These are phyloP conservation scores for Ceratocystis destructans DNA, from an alignment of 2,329 filamentous ascomycete species.

Conservation along the genomic window DNA sequence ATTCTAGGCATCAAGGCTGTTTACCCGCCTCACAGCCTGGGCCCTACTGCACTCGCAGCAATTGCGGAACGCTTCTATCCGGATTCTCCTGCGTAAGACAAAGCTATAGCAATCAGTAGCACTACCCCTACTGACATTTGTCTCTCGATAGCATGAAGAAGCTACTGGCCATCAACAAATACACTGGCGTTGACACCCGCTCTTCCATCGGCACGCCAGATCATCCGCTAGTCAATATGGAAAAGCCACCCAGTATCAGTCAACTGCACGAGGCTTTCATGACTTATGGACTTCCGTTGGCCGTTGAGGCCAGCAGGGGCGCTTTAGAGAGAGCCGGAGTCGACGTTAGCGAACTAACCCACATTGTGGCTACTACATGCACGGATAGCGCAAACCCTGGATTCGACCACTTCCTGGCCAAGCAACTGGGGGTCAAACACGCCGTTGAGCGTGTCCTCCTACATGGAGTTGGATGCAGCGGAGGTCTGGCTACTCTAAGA, in stretches of 20 bases:
- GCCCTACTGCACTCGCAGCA: slow-evolving; percentile 36
- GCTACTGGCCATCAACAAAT: slow-evolving; percentile 48
- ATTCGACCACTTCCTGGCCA: slow-evolving; percentile 51
- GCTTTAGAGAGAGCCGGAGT: slow-evolving; percentile 42
- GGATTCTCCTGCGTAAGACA: slow-evolving; percentile 42
- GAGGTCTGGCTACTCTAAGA: slow-evolving; percentile 46
- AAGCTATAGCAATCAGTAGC: not conserved
- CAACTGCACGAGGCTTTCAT: slow-evolving; percentile 44
- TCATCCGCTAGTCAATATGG: slow-evolving; percentile 47
- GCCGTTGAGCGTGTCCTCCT: slow-evolving; percentile 51
- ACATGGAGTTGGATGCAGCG: slow-evolving; percentile 53
- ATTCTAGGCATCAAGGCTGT: slow-evolving; percentile 45
- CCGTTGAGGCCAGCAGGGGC: slow-evolving; percentile 40
- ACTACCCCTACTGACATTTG: not conserved
- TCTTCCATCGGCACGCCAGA: slow-evolving; percentile 48
- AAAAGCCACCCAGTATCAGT: slow-evolving; percentile 36
- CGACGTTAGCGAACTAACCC: slow-evolving; percentile 43
- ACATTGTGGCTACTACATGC: slow-evolving; percentile 54
- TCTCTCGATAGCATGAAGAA: slow-evolving; percentile 41
- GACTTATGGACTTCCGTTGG: slow-evolving; percentile 43
- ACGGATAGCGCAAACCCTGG: slow-evolving; percentile 57
- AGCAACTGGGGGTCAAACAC: slow-evolving; percentile 41
- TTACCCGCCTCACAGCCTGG: slow-evolving; percentile 45
- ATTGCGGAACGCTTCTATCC: slow-evolving; percentile 45
- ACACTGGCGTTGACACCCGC: slow-evolving; percentile 49